phyloP scores from a whole-genome alignment of 805 yeast genomes.

The Nakazawaea siamensis region DNA sequence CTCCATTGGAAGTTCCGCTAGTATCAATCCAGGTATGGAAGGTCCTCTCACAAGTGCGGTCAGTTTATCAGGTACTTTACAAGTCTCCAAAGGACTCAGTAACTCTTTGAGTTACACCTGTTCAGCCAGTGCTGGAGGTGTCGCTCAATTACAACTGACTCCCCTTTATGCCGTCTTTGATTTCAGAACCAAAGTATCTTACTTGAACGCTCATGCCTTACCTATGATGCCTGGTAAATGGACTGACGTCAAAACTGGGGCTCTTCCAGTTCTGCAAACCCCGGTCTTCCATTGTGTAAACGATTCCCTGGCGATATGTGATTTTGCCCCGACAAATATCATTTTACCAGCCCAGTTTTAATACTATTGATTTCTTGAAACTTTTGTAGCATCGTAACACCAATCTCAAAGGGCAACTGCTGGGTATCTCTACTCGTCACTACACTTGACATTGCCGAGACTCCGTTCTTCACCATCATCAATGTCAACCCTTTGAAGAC shows the following conservation, averaged over 20 bases:
- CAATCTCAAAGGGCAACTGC: constrained; percentile 42
- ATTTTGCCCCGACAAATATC: constrained; percentile 5
- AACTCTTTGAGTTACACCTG: constrained; percentile 3
- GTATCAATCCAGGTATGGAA: background rate
- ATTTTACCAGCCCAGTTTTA: constrained; percentile 1
- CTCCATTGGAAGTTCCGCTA: background rate
- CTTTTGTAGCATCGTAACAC: constrained; percentile 27
- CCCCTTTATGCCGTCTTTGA: constrained; percentile 5
- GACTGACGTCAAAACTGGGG: constrained; percentile 5
- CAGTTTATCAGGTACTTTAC: background rate
- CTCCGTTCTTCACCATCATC: constrained; percentile 33
- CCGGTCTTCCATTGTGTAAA: constrained; percentile 9
- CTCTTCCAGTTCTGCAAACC: constrained; percentile 4
- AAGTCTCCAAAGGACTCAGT: background rate
- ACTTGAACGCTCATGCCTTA: too few relatives aligned
- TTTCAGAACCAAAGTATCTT: background rate
- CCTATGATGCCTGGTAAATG: background rate
- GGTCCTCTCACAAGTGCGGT: constrained; percentile 4
- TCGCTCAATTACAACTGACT: constrained; percentile 7
- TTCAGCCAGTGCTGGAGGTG: constrained; percentile 4
- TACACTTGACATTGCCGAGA: constrained; percentile 29
- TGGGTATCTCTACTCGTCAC: constrained; percentile 58
- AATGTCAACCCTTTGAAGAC: constrained; percentile 36
- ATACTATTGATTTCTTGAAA: background rate
- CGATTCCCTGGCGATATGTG: constrained; percentile 6